Base-by-base conservation (phyloP, 768 basidiomycete species). In the Podaxis mareebaensis region DNA sequence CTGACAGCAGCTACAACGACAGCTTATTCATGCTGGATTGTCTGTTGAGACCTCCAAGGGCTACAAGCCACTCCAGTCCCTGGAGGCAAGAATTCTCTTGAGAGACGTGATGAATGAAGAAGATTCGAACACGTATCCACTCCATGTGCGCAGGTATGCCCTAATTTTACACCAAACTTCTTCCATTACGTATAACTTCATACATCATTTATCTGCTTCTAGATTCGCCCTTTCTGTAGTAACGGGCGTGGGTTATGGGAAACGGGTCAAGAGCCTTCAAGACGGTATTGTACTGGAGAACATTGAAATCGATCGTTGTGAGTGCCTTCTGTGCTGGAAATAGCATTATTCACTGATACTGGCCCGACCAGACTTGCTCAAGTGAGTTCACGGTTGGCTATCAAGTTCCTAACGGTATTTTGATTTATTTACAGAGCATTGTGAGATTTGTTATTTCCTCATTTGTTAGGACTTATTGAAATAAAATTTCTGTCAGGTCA, bases 11-110 rank as follows among this genome's bases (percentile, higher is more conserved):
- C 36, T 13, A 2, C 4, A 40, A 3, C 10, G 15, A n/a, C n/a
- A 71, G 71, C 67, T 73, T 7, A 70, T 71, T 64, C 69, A 70
- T 53, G 67, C 67, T 0, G 68, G 69, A 10, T 64, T 73, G 58
- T 60, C 69, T 13, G 63, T 71, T 12, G 71, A 72, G 59, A 68
- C 68, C 11, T 63, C 70, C 4, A 65, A 64, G 4, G 57, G 57
- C 12, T 73, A 71, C 36, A 72, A 70, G 52, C 33, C 64, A 3
- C 54, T 72, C 4, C 72, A 73, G 52, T 64, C 65, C 1, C 49
- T 68, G 2, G 72, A 72, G 39, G 66, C 69, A 1, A 66, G 53
- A 28, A 65, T 73, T 44, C 51, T 72, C 2, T 40, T 73, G 8
- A 65, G 59, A 12, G 70, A 72, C 42, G 56, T 73, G 3, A 48